phyloP scores from a whole-genome alignment of 2,329 filamentous ascomycete genomes.

The Diaporthe caulivora region DNA sequence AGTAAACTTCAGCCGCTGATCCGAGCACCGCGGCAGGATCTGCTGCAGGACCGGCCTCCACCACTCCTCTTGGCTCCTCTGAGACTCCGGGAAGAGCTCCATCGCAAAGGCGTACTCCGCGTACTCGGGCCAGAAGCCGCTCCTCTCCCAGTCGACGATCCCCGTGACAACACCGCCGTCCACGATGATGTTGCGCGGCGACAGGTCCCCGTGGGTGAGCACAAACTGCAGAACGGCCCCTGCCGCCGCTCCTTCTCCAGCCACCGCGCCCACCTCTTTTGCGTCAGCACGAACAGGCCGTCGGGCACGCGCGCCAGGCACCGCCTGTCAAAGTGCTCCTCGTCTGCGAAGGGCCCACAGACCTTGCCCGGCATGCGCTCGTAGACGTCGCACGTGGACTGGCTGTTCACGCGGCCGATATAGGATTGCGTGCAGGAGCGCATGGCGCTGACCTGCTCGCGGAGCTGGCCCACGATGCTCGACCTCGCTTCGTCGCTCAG shows the following conservation, averaged over 20 bases:
- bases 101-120: constrained; percentile 39
- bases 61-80: constrained; percentile 32
- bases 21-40: constrained; percentile 5
- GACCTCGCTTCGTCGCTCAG: background rate
- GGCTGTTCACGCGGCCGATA: constrained; percentile 36
- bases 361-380: background rate
- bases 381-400: background rate
- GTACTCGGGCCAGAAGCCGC: constrained; percentile 40
- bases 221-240: background rate
- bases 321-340: constrained; percentile 37
- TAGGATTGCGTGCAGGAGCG: constrained; percentile 35
- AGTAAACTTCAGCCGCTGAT: background rate
- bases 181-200: constrained; percentile 37
- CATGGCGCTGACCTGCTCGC: constrained; percentile 33
- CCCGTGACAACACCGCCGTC: constrained; percentile 31
- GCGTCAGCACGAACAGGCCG: background rate
- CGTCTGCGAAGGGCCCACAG: constrained; percentile 35
- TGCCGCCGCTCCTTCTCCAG: constrained; percentile 30
- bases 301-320: constrained; percentile 27
- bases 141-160: constrained; percentile 39
- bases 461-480: constrained; percentile 34
- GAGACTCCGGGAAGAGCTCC: background rate
- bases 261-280: constrained; percentile 9
- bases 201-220: constrained; percentile 25
- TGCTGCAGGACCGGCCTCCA: constrained; percentile 33